Base-by-base conservation (phyloP, 2,329 filamentous ascomycete genomes). In the Xylariaceae sp. region DNA sequence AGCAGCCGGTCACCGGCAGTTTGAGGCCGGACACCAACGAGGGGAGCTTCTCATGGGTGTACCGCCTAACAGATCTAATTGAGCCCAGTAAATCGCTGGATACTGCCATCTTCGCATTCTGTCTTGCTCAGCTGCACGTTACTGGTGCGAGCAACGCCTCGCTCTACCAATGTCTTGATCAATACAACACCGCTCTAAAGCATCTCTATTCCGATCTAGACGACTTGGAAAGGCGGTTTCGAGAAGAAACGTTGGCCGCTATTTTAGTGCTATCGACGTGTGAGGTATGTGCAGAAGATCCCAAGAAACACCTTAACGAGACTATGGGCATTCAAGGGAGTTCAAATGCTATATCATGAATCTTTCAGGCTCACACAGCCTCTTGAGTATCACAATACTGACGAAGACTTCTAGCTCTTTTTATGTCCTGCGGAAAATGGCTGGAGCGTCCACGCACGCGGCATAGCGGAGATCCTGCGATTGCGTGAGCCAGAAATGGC, bases 41-140 rank as follows among this genome's bases (percentile, higher is more conserved):
- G 43, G 57, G 51, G 6, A 57, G 51, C 40, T 57, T 57, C 45
- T 54, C 57, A 10, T 60, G 57, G 57, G 61, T 49, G 2, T 62
- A 64, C 20, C 46, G 48, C 23, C 45, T 64, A n/a, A 46, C 52
- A 18, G 59, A 62, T 40, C 53, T 64, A 2, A 44, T 18, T 2
- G 40, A 50, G 20, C 52, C 54, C 16, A 64, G 61, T 47, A 48
- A 51, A 45, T 59, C 56, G 7, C 37, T 64, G n/a, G 59, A 64
- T 48, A 55, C 59, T 47, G 52, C 61, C 3, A 52, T 64, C 41
- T 64, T 62, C 44, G 57, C 61, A 1, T 64, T 64, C 50, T 62
- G 59, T 20, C 56, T 64, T 29, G 21, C 54, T 23, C 61, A 64
- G 45, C 44, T 64, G 12, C 52, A 62, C 44, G 41, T 60, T 20